A percentile compares a stretch with the other conserved stretches of the same genome.
Evolutionary conservation across 2,329 filamentous ascomycete species (phyloP).

Genomic region (Fusarium liriodendri): DNA sequence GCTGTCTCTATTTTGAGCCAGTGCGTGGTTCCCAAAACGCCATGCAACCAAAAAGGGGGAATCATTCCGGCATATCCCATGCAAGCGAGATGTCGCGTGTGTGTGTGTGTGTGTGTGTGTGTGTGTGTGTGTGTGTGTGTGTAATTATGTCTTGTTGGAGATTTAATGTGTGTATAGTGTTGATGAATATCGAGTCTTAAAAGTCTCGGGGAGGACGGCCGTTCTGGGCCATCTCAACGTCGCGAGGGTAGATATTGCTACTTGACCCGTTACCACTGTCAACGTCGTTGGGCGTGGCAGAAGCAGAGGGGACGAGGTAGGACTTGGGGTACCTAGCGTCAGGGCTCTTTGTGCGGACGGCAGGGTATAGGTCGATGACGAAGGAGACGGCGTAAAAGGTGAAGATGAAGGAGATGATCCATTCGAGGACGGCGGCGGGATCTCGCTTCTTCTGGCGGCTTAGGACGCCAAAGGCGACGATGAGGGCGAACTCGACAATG

Average conservation of each 20-base stretch:
- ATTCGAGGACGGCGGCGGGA: constrained; percentile 81
- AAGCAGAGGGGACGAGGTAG: constrained; percentile 25
- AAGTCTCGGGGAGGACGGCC: constrained; percentile 22
- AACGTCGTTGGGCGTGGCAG: constrained; percentile 14
- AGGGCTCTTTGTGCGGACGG: constrained; percentile 67
- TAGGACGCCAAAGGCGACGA: constrained; percentile 76
- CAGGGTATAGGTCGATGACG: constrained; percentile 86
- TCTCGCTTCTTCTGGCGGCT: constrained; percentile 65
- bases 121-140: not conserved
- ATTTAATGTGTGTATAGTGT: not conserved
- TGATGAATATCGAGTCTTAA: not conserved
- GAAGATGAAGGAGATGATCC: constrained; percentile 84
- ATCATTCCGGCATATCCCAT: constrained; percentile 32
- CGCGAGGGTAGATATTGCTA: constrained; percentile 12
- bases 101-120: not conserved
- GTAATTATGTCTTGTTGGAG: not conserved
- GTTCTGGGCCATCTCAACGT: constrained; percentile 35
- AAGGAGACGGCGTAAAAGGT: constrained; percentile 90
- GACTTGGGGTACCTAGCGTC: constrained; percentile 46
- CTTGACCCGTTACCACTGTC: constrained; percentile 22
- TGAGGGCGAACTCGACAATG: constrained; percentile 79
- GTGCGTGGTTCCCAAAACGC: constrained; percentile 21
- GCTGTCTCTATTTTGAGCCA: not conserved
- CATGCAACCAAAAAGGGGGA: constrained; percentile 27
- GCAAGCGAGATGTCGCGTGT: constrained; percentile 1